phyloP scores from a whole-genome alignment of 2,329 filamentous ascomycete species.

The Cordyceps javanica region DNA sequence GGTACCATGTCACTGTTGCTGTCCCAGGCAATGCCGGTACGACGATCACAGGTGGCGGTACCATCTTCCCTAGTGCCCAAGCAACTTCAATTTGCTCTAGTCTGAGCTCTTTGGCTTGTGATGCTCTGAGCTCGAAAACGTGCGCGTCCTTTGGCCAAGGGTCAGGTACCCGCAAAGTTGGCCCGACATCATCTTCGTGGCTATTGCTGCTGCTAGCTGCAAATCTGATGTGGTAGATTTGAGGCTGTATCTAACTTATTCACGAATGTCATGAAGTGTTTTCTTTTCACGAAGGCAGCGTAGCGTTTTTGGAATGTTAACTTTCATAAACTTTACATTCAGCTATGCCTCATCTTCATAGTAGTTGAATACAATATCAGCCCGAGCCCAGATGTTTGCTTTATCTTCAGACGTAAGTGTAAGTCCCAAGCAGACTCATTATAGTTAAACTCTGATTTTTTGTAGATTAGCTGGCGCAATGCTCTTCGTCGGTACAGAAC shows the following conservation, averaged over 20 bases:
- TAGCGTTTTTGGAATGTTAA: background rate
- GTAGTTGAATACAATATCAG: background rate
- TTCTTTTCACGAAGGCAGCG: background rate
- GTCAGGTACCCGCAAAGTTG: constrained; percentile 6
- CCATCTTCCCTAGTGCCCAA: constrained; percentile 37
- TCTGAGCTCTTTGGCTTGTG: constrained; percentile 47
- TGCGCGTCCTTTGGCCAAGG: constrained; percentile 27
- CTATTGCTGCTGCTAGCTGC: background rate
- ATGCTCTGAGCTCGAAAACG: constrained; percentile 33
- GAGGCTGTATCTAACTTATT: background rate
- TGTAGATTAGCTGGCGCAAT: background rate
- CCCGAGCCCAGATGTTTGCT: background rate
- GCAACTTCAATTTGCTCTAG: constrained; percentile 52
- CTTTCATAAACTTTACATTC: background rate
- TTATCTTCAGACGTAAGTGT: background rate
- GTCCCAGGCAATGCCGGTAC: constrained; percentile 48
- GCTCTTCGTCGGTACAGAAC: background rate
- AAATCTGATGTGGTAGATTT: background rate
- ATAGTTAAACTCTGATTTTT: background rate
- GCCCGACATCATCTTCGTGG: background rate
- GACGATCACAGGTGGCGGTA: constrained; percentile 40
- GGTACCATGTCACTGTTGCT: constrained; percentile 49
- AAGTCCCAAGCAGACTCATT: background rate
- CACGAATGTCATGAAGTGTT: background rate
- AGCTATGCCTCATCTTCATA: background rate